phyloP scores from a whole-genome alignment of 1,284 basidiomycete genomes.

The Coriolopsis trogii region DNA sequence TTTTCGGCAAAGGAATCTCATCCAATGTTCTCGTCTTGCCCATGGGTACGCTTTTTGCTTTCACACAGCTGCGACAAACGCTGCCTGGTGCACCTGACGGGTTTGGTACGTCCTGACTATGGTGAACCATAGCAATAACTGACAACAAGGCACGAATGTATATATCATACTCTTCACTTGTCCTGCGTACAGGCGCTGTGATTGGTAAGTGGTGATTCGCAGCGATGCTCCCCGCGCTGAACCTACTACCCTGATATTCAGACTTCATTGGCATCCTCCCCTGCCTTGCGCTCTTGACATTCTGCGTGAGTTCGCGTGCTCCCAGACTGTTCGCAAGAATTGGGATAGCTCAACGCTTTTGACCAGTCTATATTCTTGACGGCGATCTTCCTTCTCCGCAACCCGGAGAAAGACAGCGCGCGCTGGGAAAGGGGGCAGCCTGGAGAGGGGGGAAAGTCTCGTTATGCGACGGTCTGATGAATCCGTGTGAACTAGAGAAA shows the following conservation, averaged over 20 bases:
- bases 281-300: constrained; percentile 27
- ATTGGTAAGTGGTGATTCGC: constrained; percentile 21
- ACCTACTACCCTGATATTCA: background rate
- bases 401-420: constrained; percentile 23
- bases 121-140: background rate
- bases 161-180: background rate
- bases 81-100: constrained; percentile 27
- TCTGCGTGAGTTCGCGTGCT: constrained; percentile 24
- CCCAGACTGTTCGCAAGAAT: background rate
- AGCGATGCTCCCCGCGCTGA: background rate
- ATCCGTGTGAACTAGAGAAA: too few species aligned
- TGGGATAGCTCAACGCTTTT: background rate
- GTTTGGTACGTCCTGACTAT: constrained; percentile 23
- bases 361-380: constrained; percentile 28
- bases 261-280: constrained; percentile 30
- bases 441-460: too few species aligned
- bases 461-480: too few species aligned
- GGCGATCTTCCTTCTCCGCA: constrained; percentile 25
- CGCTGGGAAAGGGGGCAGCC: constrained; percentile 16
- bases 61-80: constrained; percentile 27
- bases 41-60: constrained; percentile 29
- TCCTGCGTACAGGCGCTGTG: constrained; percentile 24
- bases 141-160: too few species aligned
- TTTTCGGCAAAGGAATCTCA: constrained; percentile 26
- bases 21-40: constrained; percentile 26